Evolutionary conservation across 306 rosid genomes (phyloP).

Genomic region (Cucumis sativus): DNA sequence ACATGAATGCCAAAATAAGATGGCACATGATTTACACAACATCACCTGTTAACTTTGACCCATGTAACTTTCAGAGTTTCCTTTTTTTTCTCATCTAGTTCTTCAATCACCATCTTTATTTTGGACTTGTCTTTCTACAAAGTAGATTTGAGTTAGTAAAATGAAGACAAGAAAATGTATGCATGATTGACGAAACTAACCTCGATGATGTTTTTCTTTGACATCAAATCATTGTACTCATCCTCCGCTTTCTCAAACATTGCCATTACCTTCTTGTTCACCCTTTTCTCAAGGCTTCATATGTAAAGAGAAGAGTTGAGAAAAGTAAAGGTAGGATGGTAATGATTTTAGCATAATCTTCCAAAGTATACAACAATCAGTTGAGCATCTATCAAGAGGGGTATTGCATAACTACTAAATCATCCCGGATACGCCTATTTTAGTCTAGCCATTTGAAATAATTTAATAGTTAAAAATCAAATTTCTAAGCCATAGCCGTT

Average conservation of each 20-base stretch:
- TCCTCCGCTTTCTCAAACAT: constrained; percentile 99
- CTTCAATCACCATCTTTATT: constrained; percentile 95
- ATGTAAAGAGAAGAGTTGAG: constrained; percentile 2
- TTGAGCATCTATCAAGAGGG: too few relatives aligned
- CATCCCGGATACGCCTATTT: not conserved
- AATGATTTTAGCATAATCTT: not conserved
- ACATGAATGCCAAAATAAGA: not conserved
- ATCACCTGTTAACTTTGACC: constrained; percentile 79
- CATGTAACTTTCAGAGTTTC: constrained; percentile 88
- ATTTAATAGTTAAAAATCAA: not conserved
- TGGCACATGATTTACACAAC: not conserved
- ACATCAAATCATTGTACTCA: constrained; percentile 87
- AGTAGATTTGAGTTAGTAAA: constrained; percentile 18
- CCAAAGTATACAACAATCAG: not conserved
- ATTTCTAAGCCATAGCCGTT: constrained; percentile 3
- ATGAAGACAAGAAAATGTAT: constrained; percentile 1
- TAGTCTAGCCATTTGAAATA: not conserved
- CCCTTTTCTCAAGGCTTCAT: constrained; percentile 98
- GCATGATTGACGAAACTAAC: constrained; percentile 20
- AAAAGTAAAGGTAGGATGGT: not conserved
- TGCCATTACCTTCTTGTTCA: constrained; percentile 97
- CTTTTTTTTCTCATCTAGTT: constrained; percentile 94
- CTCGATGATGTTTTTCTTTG: constrained; percentile 96
- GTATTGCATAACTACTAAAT: not conserved
- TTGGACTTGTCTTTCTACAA: constrained; percentile 83